These are phyloP conservation scores for Diplocarpon mali DNA, from an alignment of 2,329 filamentous ascomycete species.

Conservation along the genomic window DNA sequence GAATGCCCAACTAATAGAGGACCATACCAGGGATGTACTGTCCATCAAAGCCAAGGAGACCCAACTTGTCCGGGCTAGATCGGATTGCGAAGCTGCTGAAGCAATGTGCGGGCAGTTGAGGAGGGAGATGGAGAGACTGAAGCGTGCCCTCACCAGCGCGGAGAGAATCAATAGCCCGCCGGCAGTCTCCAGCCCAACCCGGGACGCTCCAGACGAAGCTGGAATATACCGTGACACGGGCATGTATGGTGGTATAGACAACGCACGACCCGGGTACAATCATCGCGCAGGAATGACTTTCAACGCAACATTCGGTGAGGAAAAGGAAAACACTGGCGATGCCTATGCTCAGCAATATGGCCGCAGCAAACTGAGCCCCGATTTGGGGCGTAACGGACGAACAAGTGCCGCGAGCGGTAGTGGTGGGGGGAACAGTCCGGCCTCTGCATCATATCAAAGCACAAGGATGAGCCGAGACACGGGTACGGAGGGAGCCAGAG, in stretches of 20 bases:
- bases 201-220: constrained; percentile 43
- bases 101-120: constrained; percentile 73
- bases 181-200: constrained; percentile 29
- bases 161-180: constrained; percentile 36
- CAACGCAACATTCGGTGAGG: constrained; percentile 55
- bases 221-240: constrained; percentile 45
- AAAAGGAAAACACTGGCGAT: constrained; percentile 61
- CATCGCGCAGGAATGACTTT: constrained; percentile 39
- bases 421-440: constrained; percentile 25
- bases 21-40: constrained; percentile 88
- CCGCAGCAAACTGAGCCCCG: constrained; percentile 26
- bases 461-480: constrained; percentile 25
- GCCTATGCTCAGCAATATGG: constrained; percentile 18
- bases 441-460: constrained; percentile 16
- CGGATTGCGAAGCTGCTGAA: constrained; percentile 81
- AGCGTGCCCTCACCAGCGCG: constrained; percentile 65
- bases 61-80: constrained; percentile 82
- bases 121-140: constrained; percentile 84
- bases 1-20: constrained; percentile 92
- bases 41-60: constrained; percentile 98
- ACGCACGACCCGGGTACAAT: constrained; percentile 16
- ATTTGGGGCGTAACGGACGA: constrained; percentile 24
- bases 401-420: constrained; percentile 25
- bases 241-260: constrained; percentile 23
- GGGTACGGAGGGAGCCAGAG: constrained; percentile 22